Conservation (phyloP, 2,329 filamentous ascomycete genomes). For the Mycosphaerella sp. region DNA sequence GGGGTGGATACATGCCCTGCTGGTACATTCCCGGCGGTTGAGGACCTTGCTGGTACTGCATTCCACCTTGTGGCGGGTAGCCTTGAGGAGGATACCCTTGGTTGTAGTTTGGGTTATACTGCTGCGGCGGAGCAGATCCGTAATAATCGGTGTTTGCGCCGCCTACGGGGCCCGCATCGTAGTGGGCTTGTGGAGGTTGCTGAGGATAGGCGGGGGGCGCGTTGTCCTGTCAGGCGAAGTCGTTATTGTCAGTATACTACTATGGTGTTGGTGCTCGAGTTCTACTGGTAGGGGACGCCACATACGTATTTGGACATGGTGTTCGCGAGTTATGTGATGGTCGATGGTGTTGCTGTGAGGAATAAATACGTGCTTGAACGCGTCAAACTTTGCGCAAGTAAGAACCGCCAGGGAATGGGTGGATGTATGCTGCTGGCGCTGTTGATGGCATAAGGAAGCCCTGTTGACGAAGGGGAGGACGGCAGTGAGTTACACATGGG, state of each 20-base stretch:
- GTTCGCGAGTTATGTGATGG: background rate
- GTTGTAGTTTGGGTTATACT: slow-evolving; percentile 1
- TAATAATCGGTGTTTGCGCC: background rate
- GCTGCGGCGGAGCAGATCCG: slow-evolving; percentile 9
- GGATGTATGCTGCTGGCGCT: background rate
- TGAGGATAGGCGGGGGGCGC: slow-evolving; percentile 25
- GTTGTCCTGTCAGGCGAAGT: slow-evolving; percentile 8
- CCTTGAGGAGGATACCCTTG: background rate
- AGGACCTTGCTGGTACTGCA: slow-evolving; percentile 26
- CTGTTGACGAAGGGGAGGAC: background rate
- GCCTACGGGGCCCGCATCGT: slow-evolving; percentile 17
- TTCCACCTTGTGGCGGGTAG: slow-evolving; percentile 28
- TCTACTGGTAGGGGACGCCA: background rate
- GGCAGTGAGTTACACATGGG: background rate
- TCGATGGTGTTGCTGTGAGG: background rate
- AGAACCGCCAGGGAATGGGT: background rate
- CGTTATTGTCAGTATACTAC: background rate
- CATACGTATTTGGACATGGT: slow-evolving; percentile 8
- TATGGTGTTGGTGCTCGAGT: background rate
- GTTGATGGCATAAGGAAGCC: background rate
- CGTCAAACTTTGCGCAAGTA: background rate
- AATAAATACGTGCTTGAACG: no score
- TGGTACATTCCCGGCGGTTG: slow-evolving; percentile 36
- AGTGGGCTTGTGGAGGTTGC: slow-evolving; percentile 20
- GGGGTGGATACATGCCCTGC: slow-evolving; percentile 15